Evolutionary conservation across 805 yeast genomes (phyloP).

Genomic region (Alloascoidea africana): DNA sequence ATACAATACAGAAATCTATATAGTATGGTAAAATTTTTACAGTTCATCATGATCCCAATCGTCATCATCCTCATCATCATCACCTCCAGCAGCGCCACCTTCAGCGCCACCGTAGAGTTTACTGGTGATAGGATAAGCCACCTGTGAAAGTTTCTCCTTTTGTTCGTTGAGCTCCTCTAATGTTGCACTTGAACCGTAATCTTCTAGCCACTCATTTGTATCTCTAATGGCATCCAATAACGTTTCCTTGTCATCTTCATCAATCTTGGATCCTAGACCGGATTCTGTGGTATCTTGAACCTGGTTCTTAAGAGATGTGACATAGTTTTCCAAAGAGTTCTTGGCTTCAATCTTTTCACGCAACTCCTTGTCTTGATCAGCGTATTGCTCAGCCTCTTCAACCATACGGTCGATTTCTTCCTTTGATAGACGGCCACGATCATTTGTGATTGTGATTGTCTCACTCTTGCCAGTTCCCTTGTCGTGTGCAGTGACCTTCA

Average conservation of each 20-base stretch:
- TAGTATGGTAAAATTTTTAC: conserved; percentile 16
- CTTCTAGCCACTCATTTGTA: conserved; percentile 78
- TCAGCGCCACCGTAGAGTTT: conserved; percentile 59
- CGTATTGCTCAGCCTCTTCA: conserved; percentile 89
- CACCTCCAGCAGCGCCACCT: conserved; percentile 28
- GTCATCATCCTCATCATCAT: conserved; percentile 33
- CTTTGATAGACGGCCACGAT: conserved; percentile 85
- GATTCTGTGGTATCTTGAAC: conserved; percentile 31
- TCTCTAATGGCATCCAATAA: conserved; percentile 79
- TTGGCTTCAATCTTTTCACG: conserved; percentile 80
- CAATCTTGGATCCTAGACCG: conserved; percentile 64
- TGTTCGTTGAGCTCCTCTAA: conserved; percentile 91
- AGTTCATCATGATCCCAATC: conserved; percentile 61
- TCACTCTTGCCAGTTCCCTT: conserved; percentile 91
- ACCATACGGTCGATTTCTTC: conserved; percentile 97
- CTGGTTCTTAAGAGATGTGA: conserved; percentile 67
- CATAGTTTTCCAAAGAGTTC: conserved; percentile 79
- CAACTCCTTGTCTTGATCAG: conserved; percentile 77
- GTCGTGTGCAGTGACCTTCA: conserved; percentile 77
- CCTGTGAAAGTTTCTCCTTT: conserved; percentile 62
- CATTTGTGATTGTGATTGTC: conserved; percentile 83
- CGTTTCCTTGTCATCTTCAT: conserved; percentile 84
- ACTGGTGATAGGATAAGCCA: conserved; percentile 86
- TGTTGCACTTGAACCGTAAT: conserved; percentile 72
- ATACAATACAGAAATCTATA: not conserved